Percentiles rank a stretch among this genome's conserved stretches.
These are phyloP conservation scores for Talaromyces sp. DNA, from an alignment of 2,329 filamentous ascomycete genomes.

Conservation along the genomic window DNA sequence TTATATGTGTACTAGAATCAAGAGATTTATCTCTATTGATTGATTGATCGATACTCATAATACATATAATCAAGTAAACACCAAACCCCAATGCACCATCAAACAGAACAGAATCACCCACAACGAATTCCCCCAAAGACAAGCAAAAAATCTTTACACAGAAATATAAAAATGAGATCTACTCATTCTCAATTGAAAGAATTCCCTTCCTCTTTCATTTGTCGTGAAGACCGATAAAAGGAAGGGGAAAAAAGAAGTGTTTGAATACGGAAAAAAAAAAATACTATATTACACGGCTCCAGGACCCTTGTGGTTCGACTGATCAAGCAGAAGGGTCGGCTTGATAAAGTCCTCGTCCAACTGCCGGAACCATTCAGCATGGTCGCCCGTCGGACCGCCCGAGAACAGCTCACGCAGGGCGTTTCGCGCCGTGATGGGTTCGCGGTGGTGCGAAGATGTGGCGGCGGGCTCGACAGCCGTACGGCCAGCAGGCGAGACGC, in stretches of 20 bases:
- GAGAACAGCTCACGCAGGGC: constrained; percentile 76
- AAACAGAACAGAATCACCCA: neutral
- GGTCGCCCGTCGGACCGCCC: constrained; percentile 68
- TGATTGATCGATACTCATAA: neutral
- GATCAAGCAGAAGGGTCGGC: constrained; percentile 79
- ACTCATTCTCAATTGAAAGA: neutral
- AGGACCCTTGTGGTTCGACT: constrained; percentile 42
- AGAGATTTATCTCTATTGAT: neutral
- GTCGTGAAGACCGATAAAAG: neutral
- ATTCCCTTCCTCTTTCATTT: neutral
- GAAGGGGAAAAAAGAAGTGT: neutral
- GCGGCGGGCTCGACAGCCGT: constrained; percentile 11
- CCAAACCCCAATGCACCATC: neutral
- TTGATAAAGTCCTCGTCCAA: constrained; percentile 96
- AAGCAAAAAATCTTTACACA: neutral
- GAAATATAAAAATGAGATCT: neutral
- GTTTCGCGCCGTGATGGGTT: constrained; percentile 62
- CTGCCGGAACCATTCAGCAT: constrained; percentile 82
- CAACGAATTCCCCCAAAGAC: neutral
- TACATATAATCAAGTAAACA: neutral
- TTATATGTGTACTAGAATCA: neutral
- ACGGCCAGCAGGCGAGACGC: constrained; percentile 25
- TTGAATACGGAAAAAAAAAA: neutral
- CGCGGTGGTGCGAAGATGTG: constrained; percentile 14
- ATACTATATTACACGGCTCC: constrained; percentile 9